Evolutionary conservation across 306 rosid species (phyloP), one percentile per base, ranked within the genome.

Genomic region (Pterocarpus santalinus): DNA sequence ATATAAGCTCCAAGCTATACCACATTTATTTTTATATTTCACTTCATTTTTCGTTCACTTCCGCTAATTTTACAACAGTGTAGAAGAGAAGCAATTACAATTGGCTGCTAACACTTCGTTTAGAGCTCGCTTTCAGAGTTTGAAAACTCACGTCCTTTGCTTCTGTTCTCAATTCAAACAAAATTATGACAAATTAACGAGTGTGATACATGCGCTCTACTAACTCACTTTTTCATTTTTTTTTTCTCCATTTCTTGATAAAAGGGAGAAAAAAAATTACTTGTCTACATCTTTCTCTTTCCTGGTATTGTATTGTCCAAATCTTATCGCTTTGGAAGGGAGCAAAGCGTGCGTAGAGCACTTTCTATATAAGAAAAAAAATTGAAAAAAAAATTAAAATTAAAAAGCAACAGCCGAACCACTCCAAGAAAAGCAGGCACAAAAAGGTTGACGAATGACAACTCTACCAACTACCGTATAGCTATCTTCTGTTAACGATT

Each of bases 81-180:
- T 22, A 22, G 35, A 67, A 67, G 44, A 10, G n/a, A 66, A 38
- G 13, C 67, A 67, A 13, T 53, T 3, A 55, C 61, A 55, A 55
- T 55, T 78, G 75, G 47, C 30, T 28, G 75, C 68, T 67, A 32
- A 55, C 82, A 67, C 16, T 67, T 77, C 74, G 75, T 77, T 66
- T 6, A 15, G 16, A 22, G 15, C 22, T 78, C 55, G 14, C 28
- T 22, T 28, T 66, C 58, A 7, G 13, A 39, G 49, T 22, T 77
- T 66, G 57, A 38, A 77, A 49, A 52, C 5, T 30, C 10, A 5
- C 53, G 5, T 34, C 35, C 39, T 17, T 49, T 49, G 38, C 13
- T 35, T 49, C 11, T 47, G 28, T 34, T 47, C 38, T 76, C 33
- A n/a, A 63, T 76, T 51, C 65, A 65, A 51, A 17, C 47, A 51